A percentile compares a stretch with the other conserved stretches of the same genome.
These are phyloP conservation scores for Globisporangium uncinulatum DNA, from an alignment of 352 stramenopile genomes.

Conservation along the genomic window DNA sequence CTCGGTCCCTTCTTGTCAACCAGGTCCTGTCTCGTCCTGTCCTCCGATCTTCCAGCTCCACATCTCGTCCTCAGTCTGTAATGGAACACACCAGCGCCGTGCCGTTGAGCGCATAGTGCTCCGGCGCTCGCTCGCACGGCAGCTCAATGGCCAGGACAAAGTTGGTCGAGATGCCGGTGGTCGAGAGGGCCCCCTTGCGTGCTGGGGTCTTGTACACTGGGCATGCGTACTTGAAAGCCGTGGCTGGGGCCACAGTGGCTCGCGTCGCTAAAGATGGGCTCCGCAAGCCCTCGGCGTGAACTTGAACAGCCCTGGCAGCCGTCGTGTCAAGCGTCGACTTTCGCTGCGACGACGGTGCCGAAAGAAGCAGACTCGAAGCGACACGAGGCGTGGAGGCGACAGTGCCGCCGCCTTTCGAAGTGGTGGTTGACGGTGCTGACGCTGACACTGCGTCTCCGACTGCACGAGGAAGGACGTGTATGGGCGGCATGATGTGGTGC, in stretches of 20 bases:
- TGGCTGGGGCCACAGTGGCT: not conserved
- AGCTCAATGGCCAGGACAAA: constrained; percentile 90
- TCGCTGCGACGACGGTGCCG: not conserved
- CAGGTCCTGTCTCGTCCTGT: too few relatives aligned
- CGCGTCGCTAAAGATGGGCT: not conserved
- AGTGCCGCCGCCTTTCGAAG: not conserved
- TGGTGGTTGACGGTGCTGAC: not conserved
- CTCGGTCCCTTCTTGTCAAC: too few relatives aligned
- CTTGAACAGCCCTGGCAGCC: not conserved
- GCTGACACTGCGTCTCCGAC: constrained; percentile 6
- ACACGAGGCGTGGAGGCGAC: not conserved
- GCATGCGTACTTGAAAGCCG: constrained; percentile 62
- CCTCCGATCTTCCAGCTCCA: too few relatives aligned
- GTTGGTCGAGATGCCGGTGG: constrained; percentile 92
- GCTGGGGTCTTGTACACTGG: constrained; percentile 91
- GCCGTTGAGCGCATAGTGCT: constrained; percentile 89
- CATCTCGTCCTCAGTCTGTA: constrained; percentile 3
- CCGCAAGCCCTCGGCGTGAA: not conserved
- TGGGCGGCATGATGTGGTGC: constrained; percentile 72
- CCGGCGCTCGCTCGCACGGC: constrained; percentile 52
- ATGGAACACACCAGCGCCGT: constrained; percentile 83
- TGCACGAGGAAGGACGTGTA: constrained; percentile 74
- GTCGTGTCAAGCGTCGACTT: not conserved
- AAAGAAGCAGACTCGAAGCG: not conserved
- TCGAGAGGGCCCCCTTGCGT: constrained; percentile 87